Conservation (phyloP, 257 asterid genomes). For the Scutellaria barbata region DNA sequence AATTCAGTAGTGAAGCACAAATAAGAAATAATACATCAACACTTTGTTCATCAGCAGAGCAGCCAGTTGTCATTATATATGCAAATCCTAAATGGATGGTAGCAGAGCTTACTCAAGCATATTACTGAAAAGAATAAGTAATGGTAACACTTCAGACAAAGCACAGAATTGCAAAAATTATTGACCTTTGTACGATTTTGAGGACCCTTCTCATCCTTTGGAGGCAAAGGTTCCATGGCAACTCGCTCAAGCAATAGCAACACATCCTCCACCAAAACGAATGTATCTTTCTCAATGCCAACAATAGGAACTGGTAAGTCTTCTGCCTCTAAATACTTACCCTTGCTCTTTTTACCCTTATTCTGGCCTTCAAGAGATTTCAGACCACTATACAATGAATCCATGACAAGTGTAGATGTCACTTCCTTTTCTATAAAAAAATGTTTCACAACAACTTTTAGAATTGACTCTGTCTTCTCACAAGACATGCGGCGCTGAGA, state of each 20-base stretch:
- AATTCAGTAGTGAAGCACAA: not conserved
- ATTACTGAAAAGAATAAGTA: not conserved
- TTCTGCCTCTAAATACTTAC: slow-evolving; percentile 58
- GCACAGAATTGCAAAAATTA: not conserved
- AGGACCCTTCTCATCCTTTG: slow-evolving; percentile 96
- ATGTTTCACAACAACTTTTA: slow-evolving; percentile 78
- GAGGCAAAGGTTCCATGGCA: slow-evolving; percentile 88
- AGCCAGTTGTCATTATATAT: not conserved
- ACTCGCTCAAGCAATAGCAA: slow-evolving; percentile 84
- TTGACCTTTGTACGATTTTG: slow-evolving; percentile 92
- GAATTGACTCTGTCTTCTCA: slow-evolving; percentile 79
- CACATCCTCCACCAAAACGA: slow-evolving; percentile 87
- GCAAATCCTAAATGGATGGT: not conserved
- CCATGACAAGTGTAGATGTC: slow-evolving; percentile 96
- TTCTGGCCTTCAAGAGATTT: slow-evolving; percentile 86
- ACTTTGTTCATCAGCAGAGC: slow-evolving; percentile 2
- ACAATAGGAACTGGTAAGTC: slow-evolving; percentile 66
- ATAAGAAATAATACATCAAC: not conserved
- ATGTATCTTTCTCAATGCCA: slow-evolving; percentile 66
- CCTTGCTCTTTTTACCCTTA: slow-evolving; percentile 68
- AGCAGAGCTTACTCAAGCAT: not conserved
- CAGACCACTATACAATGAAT: slow-evolving; percentile 87
- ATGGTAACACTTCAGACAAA: slow-evolving; percentile 1
- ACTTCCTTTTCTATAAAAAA: slow-evolving; percentile 97
- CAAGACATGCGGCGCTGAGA: slow-evolving; percentile 67